These are phyloP conservation scores for Fusarium sp. DNA, from an alignment of 2,329 filamentous ascomycete species.

Conservation along the genomic window DNA sequence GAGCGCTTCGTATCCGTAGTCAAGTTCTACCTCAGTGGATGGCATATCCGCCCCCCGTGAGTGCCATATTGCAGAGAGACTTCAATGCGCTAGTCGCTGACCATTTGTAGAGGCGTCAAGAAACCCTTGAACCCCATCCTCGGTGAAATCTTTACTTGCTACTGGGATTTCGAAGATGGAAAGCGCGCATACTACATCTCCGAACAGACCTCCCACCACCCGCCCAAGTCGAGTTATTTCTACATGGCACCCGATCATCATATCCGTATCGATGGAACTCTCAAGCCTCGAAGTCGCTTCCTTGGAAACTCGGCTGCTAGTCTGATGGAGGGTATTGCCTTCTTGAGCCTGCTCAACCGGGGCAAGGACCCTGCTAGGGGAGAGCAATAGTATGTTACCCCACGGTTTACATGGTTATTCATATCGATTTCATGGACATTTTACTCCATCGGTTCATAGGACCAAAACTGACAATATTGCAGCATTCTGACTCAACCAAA, in stretches of 20 bases:
- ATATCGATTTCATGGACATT: not conserved
- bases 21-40: slow-evolving; percentile 97
- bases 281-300: slow-evolving; percentile 95
- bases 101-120: slow-evolving; percentile 81
- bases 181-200: slow-evolving; percentile 95
- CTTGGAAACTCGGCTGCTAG: slow-evolving; percentile 97
- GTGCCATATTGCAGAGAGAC: slow-evolving; percentile 50
- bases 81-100: slow-evolving; percentile 38
- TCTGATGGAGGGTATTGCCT: slow-evolving; percentile 96
- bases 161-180: slow-evolving; percentile 89
- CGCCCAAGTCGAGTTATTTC: slow-evolving; percentile 98
- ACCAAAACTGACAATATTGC: slow-evolving; percentile 10
- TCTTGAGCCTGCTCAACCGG: slow-evolving; percentile 83
- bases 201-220: slow-evolving; percentile 98
- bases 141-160: slow-evolving; percentile 93
- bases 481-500: slow-evolving; percentile 96
- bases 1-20: slow-evolving; percentile 93
- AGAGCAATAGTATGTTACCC: slow-evolving; percentile 82
- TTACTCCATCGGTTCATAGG: not conserved
- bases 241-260: slow-evolving; percentile 95
- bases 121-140: slow-evolving; percentile 97
- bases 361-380: slow-evolving; percentile 72
- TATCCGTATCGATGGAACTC: slow-evolving; percentile 93
- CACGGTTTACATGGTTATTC: not conserved
- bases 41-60: slow-evolving; percentile 98